Evolutionary conservation across 129 eudicot genomes (phyloP).

Genomic region (Solidago caesia): DNA sequence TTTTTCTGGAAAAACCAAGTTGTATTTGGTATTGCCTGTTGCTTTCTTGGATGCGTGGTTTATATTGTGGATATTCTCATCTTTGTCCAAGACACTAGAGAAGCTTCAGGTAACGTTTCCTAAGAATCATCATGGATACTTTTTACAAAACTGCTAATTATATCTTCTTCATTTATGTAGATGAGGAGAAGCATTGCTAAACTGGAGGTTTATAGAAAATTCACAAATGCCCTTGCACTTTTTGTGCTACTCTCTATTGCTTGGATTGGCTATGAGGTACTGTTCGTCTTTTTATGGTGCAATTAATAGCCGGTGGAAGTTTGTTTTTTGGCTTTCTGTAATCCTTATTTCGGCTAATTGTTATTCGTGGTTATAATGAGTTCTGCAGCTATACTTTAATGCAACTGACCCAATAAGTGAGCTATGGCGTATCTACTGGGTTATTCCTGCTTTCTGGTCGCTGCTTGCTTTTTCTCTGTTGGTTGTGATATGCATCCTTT

Average conservation of each 20-base stretch:
- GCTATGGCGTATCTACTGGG: conserved; percentile 72
- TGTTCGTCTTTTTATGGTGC: not conserved
- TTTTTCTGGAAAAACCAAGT: conserved; percentile 52
- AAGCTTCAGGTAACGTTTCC: conserved; percentile 62
- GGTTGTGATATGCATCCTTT: conserved; percentile 60
- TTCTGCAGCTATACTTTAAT: conserved; percentile 60
- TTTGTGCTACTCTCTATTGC: conserved; percentile 80
- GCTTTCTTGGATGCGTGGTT: conserved; percentile 68
- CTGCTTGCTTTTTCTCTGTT: conserved; percentile 60
- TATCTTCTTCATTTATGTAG: conserved; percentile 22
- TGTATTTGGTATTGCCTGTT: conserved; percentile 71
- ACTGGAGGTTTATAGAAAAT: conserved; percentile 69
- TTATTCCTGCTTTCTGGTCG: conserved; percentile 77
- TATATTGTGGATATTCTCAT: conserved; percentile 77
- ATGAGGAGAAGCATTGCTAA: conserved; percentile 69
- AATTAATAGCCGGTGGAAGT: not conserved
- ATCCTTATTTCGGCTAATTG: not conserved
- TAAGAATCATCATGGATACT: not conserved
- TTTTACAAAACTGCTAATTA: not conserved
- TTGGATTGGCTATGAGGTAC: conserved; percentile 87
- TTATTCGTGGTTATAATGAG: not conserved
- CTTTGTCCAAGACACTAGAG: conserved; percentile 66
- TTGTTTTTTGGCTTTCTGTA: not conserved
- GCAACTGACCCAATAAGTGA: conserved; percentile 75
- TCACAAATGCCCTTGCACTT: conserved; percentile 71